Evolutionary conservation across 805 yeast genomes (phyloP).

Genomic region (Candida endomychidarum): DNA sequence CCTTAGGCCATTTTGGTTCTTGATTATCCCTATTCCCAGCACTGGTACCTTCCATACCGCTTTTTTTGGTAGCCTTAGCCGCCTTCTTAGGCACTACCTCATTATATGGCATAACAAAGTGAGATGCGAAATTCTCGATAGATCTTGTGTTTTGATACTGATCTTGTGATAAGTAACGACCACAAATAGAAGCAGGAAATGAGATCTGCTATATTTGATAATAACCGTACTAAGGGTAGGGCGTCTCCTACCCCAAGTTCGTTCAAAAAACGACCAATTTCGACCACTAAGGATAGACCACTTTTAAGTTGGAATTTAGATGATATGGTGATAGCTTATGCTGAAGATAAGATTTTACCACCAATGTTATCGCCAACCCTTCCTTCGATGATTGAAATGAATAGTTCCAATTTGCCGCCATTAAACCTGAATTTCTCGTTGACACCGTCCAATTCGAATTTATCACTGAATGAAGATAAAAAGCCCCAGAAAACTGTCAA

Average conservation of each 20-base stretch:
- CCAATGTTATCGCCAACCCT: conserved; percentile 40
- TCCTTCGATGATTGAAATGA: conserved; percentile 19
- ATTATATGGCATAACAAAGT: conserved; percentile 6
- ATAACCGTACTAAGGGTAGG: conserved; percentile 4
- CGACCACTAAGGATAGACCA: background rate
- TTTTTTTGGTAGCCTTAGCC: background rate
- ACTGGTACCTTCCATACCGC: background rate
- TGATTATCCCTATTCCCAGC: background rate
- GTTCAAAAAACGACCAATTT: conserved; percentile 5
- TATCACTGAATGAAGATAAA: background rate
- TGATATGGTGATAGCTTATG: conserved; percentile 35
- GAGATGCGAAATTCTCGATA: conserved; percentile 1
- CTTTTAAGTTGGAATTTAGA: conserved; percentile 33
- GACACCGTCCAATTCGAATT: background rate
- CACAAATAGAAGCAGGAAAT: conserved; percentile 13
- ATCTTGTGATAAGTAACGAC: background rate
- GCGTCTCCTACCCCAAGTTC: conserved; percentile 8
- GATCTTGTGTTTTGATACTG: background rate
- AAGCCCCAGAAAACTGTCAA: background rate
- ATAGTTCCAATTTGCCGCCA: background rate
- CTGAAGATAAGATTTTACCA: conserved; percentile 34
- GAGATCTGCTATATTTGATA: conserved; percentile 34
- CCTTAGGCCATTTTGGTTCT: conserved; percentile 49
- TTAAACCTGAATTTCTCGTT: background rate
- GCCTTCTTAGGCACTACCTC: conserved; percentile 7